Conservation (phyloP, 1,284 basidiomycete genomes). For the Puccinia hordei region DNA sequence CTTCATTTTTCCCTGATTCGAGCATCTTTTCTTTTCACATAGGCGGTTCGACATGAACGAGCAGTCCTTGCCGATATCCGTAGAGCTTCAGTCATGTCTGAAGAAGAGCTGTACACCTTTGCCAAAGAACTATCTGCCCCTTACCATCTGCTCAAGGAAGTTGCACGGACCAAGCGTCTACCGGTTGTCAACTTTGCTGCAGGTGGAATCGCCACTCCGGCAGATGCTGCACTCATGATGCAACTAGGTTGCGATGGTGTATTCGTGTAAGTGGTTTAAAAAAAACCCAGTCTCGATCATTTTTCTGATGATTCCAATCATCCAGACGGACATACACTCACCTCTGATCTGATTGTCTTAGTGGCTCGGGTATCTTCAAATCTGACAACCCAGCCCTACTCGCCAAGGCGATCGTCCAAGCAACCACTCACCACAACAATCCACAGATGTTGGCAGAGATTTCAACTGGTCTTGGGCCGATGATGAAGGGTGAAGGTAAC, state of each 20-base stretch:
- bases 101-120: conserved; percentile 92
- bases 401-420: conserved; percentile 95
- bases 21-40: background rate
- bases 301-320: conserved; percentile 47
- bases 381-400: conserved; percentile 92
- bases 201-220: conserved; percentile 93
- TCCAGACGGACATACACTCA: background rate
- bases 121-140: conserved; percentile 93
- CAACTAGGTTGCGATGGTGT: conserved; percentile 95
- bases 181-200: conserved; percentile 75
- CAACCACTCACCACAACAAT: conserved; percentile 96
- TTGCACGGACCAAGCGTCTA: conserved; percentile 85
- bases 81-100: conserved; percentile 70
- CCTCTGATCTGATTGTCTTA: conserved; percentile 61
- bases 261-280: conserved; percentile 67
- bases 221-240: conserved; percentile 99
- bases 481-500: conserved; percentile 49
- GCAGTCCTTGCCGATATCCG: conserved; percentile 82
- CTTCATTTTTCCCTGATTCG: conserved; percentile 15
- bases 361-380: conserved; percentile 91
- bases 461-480: conserved; percentile 32
- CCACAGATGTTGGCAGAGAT: conserved; percentile 77
- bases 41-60: conserved; percentile 85
- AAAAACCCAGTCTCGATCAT: conserved; percentile 8
- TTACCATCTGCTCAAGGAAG: conserved; percentile 97